Conservation (phyloP, 345 rosid genomes). For the Carallia pectinifolia region DNA sequence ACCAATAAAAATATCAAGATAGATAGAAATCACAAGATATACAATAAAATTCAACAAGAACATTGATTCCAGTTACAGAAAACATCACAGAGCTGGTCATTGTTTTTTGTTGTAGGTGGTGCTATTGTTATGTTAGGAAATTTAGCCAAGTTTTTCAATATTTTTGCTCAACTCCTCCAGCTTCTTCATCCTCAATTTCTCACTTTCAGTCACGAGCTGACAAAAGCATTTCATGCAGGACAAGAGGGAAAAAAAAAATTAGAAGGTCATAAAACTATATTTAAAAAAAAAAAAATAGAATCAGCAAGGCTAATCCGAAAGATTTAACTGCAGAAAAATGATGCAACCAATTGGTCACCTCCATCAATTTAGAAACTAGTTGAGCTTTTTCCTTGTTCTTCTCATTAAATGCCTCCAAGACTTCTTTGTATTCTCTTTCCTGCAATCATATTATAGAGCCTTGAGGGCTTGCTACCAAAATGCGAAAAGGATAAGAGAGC, state of each 20-base stretch:
- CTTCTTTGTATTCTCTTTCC: constrained; percentile 94
- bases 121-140: background rate
- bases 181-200: constrained; percentile 74
- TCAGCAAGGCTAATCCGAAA: background rate
- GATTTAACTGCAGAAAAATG: background rate
- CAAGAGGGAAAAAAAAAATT: background rate
- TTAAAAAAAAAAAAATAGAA: background rate
- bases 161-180: constrained; percentile 84
- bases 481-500: background rate
- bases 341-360: constrained; percentile 43
- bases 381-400: constrained; percentile 81
- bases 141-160: constrained; percentile 40
- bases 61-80: constrained; percentile 3
- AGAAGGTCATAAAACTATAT: background rate
- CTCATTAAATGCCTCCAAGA: constrained; percentile 77
- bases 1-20: background rate
- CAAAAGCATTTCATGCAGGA: background rate
- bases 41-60: background rate
- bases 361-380: constrained; percentile 69
- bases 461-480: background rate
- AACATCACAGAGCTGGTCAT: background rate
- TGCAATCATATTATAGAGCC: constrained; percentile 16
- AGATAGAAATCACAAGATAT: constrained; percentile 1
- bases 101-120: background rate
- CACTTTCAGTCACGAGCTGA: constrained; percentile 83